Evolutionary conservation across 2,329 filamentous ascomycete genomes (phyloP).

Genomic region (Phyllosticta ampelicida): DNA sequence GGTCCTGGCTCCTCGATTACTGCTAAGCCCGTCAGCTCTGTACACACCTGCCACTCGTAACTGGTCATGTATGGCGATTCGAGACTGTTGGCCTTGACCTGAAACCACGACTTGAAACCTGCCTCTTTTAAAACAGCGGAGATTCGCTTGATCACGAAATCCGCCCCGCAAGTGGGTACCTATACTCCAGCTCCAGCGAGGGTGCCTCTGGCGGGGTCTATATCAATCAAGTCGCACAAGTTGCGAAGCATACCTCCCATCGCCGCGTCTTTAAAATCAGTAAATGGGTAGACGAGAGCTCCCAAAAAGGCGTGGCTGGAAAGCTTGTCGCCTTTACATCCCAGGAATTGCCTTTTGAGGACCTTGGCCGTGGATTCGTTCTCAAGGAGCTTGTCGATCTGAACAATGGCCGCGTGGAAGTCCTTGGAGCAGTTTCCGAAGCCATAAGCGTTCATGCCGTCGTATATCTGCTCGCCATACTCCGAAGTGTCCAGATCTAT

Average conservation of each 20-base stretch:
- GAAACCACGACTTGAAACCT: no score
- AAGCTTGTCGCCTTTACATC: slow-evolving; percentile 35
- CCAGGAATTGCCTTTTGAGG: slow-evolving; percentile 41
- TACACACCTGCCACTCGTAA: no score
- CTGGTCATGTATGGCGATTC: no score
- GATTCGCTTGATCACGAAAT: slow-evolving; percentile 31
- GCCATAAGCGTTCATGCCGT: slow-evolving; percentile 32
- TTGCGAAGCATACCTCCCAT: slow-evolving; percentile 30
- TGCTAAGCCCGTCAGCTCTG: no score
- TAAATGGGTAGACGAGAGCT: slow-evolving; percentile 30
- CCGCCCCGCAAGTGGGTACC: slow-evolving; percentile 30
- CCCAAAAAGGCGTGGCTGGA: slow-evolving; percentile 38
- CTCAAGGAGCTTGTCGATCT: slow-evolving; percentile 39
- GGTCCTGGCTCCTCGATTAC: no score
- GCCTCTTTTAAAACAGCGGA: no score
- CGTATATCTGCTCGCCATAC: slow-evolving; percentile 41
- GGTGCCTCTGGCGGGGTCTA: slow-evolving; percentile 18
- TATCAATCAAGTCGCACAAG: slow-evolving; percentile 39
- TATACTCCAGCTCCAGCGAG: slow-evolving; percentile 31
- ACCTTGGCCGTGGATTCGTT: neutral
- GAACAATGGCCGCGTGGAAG: slow-evolving; percentile 37
- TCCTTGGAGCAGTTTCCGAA: slow-evolving; percentile 40
- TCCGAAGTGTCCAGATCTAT: slow-evolving; percentile 39
- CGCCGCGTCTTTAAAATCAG: slow-evolving; percentile 36
- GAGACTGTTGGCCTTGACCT: no score